phyloP scores from a whole-genome alignment of 371 early-diverging fungal genomes.

The Mucor sp. region DNA sequence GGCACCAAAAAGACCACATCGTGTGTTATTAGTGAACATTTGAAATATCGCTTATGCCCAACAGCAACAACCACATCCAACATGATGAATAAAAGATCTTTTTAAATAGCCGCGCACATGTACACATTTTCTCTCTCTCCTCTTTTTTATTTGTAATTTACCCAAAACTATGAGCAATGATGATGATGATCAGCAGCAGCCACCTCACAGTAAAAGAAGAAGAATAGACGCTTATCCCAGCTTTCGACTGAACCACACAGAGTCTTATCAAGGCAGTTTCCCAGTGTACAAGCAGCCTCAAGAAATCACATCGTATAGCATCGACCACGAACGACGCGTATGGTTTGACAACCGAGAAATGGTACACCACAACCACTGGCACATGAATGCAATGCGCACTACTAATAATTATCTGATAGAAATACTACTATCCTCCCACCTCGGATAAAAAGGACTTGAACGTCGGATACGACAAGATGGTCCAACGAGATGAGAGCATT shows the following conservation, averaged over 20 bases:
- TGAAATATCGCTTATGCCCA: constrained; percentile 20
- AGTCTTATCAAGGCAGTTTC: constrained; percentile 12
- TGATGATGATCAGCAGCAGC: neutral
- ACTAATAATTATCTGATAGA: constrained; percentile 48
- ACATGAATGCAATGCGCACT: too few relatives aligned
- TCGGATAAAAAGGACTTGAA: constrained; percentile 49
- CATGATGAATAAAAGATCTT: neutral
- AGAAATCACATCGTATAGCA: constrained; percentile 79
- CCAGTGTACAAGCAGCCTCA: constrained; percentile 70
- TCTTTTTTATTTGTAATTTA: neutral
- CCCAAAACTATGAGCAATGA: neutral
- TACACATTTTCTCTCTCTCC: neutral
- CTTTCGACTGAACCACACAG: neutral
- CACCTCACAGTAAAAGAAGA: neutral
- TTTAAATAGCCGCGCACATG: neutral
- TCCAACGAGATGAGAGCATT: constrained; percentile 59
- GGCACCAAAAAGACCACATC: constrained; percentile 9
- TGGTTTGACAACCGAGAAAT: constrained; percentile 71
- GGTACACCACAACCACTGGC: constrained; percentile 33
- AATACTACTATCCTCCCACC: constrained; percentile 70
- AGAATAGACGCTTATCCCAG: neutral
- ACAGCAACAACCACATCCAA: neutral
- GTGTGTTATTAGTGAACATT: constrained; percentile 26
- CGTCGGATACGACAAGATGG: constrained; percentile 61
- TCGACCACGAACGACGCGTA: constrained; percentile 64